Base-by-base conservation (phyloP, 1,284 basidiomycete species). In the Sphagnurus paluster region DNA sequence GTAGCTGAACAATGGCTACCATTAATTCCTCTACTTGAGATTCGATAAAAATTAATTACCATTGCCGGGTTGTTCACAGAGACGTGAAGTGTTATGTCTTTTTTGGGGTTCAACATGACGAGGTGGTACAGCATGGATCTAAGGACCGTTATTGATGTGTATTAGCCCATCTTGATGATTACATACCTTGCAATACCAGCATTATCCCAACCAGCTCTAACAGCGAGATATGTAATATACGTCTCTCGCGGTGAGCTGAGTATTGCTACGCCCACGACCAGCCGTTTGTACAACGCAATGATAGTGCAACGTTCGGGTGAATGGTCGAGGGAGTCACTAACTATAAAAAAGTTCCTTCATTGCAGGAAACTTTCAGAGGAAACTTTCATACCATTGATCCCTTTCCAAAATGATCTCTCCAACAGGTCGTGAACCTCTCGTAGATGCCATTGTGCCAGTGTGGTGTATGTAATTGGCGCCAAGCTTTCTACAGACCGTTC, bases 41-140 rank as follows among this genome's bases (percentile, higher is more conserved):
- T 32, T 32, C 30, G 17, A 23, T 14, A 14, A 16, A 56, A 38
- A 11, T 23, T 25, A 55, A 57, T 34, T 55, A 85, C 87, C 86
- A 90, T 86, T 10, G 87, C 87, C 3, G 86, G 79, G 57, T 80
- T 90, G 56, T 87, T 87, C 21, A 78, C 80, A 17, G 88, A 90
- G 21, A 90, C 88, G 58, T 90, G 88, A 16, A 90, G 72, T 0
- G 80, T 86, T 47, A 90, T 84, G 52, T 90, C 87, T 57, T 76
- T 80, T 56, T 77, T 70, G 3, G 85, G 85, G 60, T 87, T 87
- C 52, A 80, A 70, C 36, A 64, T 70, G 47, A 89, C 82, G 35
- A 90, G 72, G 62, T 85, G 81, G 60, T 84, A 87, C 32, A 90
- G 68, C 84, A 90, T 88, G 25, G 74, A 77, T 56, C 87, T 90